A percentile compares a stretch with the other conserved stretches of the same genome.
These are phyloP conservation scores for Neonectria coccinea DNA, from an alignment of 2,329 filamentous ascomycete species.

Conservation along the genomic window DNA sequence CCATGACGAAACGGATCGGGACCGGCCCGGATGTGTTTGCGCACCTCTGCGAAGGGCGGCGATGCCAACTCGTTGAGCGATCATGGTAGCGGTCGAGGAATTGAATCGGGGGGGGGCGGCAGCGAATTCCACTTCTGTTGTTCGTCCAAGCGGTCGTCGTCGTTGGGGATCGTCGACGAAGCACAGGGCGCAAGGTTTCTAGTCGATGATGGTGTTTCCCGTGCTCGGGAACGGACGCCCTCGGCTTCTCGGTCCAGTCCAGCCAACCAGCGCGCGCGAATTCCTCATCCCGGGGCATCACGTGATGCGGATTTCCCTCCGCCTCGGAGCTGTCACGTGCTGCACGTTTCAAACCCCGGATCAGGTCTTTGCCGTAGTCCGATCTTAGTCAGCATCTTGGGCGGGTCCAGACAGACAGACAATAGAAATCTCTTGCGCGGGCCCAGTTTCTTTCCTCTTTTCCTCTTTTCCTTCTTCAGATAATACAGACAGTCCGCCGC, in stretches of 20 bases:
- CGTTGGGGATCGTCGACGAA: slow-evolving; percentile 20
- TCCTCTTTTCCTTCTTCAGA: slow-evolving; percentile 57
- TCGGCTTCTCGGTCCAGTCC: slow-evolving; percentile 59
- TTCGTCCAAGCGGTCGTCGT: slow-evolving; percentile 38
- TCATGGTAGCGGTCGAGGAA: slow-evolving; percentile 57
- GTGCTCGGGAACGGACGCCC: slow-evolving; percentile 41
- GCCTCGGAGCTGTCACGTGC: slow-evolving; percentile 9
- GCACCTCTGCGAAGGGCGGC: slow-evolving; percentile 70
- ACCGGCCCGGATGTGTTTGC: slow-evolving; percentile 37
- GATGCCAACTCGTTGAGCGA: slow-evolving; percentile 67
- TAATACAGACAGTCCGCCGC: slow-evolving; percentile 62
- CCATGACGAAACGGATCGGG: slow-evolving; percentile 12
- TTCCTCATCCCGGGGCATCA: slow-evolving; percentile 52
- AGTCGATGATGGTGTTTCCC: slow-evolving; percentile 22
- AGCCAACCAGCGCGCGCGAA: slow-evolving; percentile 54
- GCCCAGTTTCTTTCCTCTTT: slow-evolving; percentile 34
- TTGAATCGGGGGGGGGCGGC: slow-evolving; percentile 18
- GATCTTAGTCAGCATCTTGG: slow-evolving; percentile 31
- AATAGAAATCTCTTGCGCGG: slow-evolving; percentile 15
- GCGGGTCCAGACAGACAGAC: slow-evolving; percentile 3
- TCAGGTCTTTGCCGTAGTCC: slow-evolving; percentile 30
- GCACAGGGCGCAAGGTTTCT: slow-evolving; percentile 2
- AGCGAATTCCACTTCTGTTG: slow-evolving; percentile 26
- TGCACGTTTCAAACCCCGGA: not conserved
- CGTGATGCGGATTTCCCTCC: slow-evolving; percentile 40